Percentiles rank a stretch among this genome's conserved stretches.
These are phyloP conservation scores for Gymnopilus dilepis DNA, from an alignment of 768 basidiomycete genomes.

Conservation along the genomic window DNA sequence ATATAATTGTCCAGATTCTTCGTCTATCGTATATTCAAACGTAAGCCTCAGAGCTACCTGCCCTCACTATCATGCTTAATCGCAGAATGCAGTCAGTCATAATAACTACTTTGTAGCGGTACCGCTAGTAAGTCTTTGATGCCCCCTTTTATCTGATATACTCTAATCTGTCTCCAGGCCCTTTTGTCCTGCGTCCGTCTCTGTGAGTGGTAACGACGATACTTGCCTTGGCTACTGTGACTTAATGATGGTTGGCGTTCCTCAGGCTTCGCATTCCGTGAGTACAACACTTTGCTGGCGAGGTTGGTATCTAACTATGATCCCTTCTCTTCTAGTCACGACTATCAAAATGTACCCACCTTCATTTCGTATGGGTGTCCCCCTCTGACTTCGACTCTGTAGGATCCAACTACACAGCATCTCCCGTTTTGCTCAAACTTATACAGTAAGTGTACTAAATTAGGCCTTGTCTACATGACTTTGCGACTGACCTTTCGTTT, in stretches of 20 bases:
- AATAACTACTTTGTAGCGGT: conserved; percentile 38
- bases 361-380: neutral
- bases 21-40: conserved; percentile 45
- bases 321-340: neutral
- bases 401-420: conserved; percentile 42
- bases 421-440: conserved; percentile 16
- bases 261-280: conserved; percentile 10
- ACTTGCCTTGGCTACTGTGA: too few species aligned
- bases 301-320: neutral
- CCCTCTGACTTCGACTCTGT: neutral
- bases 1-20: conserved; percentile 26
- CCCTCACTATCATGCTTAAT: neutral
- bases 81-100: conserved; percentile 34
- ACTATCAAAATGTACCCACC: conserved; percentile 9
- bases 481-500: neutral
- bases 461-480: neutral
- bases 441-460: conserved; percentile 23
- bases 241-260: neutral
- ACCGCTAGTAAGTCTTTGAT: conserved; percentile 26
- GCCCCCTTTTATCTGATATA: neutral
- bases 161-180: neutral
- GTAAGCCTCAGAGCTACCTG: conserved; percentile 27
- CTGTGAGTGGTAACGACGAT: neutral
- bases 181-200: conserved; percentile 1
- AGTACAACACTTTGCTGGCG: neutral